A percentile compares a stretch with the other conserved stretches of the same genome.
Conservation (phyloP, 2,329 filamentous ascomycete genomes). For the Microdochium paspali region DNA sequence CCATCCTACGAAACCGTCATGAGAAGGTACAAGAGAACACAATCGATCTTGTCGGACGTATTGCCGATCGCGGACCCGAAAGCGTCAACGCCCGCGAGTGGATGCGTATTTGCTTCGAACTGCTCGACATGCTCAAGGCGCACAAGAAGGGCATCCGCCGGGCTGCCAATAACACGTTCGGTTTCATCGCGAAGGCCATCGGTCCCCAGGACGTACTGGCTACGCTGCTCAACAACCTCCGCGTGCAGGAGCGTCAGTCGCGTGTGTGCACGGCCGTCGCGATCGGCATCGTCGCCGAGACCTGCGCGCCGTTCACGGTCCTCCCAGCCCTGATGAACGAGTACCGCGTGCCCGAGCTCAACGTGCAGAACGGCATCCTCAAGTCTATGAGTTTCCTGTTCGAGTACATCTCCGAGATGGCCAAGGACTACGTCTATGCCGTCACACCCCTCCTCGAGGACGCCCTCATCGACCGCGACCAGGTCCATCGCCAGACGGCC, state of each 20-base stretch:
- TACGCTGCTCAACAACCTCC: slow-evolving; percentile 89
- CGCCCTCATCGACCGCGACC: slow-evolving; percentile 92
- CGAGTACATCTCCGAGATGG: slow-evolving; percentile 99
- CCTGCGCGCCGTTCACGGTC: slow-evolving; percentile 95
- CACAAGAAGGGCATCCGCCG: slow-evolving; percentile 99
- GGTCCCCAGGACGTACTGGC: slow-evolving; percentile 95
- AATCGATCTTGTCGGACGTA: slow-evolving; percentile 94
- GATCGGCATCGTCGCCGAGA: slow-evolving; percentile 97
- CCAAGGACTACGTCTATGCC: slow-evolving; percentile 98
- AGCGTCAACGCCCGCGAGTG: slow-evolving; percentile 95
- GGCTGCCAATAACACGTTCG: slow-evolving; percentile 98
- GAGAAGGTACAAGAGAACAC: slow-evolving; percentile 99
- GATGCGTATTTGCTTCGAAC: slow-evolving; percentile 99
- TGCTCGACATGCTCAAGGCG: slow-evolving; percentile 98
- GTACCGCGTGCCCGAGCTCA: slow-evolving; percentile 94
- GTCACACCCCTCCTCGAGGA: slow-evolving; percentile 94
- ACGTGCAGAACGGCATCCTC: slow-evolving; percentile 96
- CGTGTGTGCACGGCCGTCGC: slow-evolving; percentile 97
- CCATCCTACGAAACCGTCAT: slow-evolving; percentile 96
- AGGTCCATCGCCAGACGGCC: slow-evolving; percentile 94
- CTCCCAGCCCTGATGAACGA: slow-evolving; percentile 99
- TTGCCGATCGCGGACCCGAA: slow-evolving; percentile 92
- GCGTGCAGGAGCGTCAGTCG: slow-evolving; percentile 95
- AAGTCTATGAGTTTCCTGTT: slow-evolving; percentile 96
- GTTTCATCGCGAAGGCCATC: slow-evolving; percentile 98